These are phyloP conservation scores for Yamadazyma insecticola DNA, from an alignment of 805 yeast genomes.

Conservation along the genomic window DNA sequence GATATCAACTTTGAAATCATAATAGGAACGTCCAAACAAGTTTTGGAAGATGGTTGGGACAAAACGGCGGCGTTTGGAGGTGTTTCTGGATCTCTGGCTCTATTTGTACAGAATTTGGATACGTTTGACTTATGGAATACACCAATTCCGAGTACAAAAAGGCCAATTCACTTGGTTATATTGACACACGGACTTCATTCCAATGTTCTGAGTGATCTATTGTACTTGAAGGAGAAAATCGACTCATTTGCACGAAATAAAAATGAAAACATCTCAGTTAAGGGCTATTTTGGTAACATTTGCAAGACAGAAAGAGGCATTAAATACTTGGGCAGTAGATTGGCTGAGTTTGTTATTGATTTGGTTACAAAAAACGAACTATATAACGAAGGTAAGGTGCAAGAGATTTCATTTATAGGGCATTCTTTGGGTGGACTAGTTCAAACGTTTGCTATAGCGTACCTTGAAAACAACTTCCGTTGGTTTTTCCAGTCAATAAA, in stretches of 20 bases:
- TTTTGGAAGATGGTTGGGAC: constrained; percentile 24
- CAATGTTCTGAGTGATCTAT: constrained; percentile 85
- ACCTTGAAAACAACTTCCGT: constrained; percentile 65
- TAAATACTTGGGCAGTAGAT: constrained; percentile 73
- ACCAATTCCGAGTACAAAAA: constrained; percentile 44
- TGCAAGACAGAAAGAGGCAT: constrained; percentile 90
- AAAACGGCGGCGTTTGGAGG: constrained; percentile 3
- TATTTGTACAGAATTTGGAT: constrained; percentile 47
- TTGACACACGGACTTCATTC: constrained; percentile 92
- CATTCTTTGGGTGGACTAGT: constrained; percentile 93
- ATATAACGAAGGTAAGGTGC: constrained; percentile 35
- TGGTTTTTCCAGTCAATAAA: constrained; percentile 59
- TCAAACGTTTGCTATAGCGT: constrained; percentile 87
- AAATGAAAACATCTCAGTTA: constrained; percentile 65
- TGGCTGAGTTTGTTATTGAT: constrained; percentile 69
- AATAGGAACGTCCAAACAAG: constrained; percentile 44
- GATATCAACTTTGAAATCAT: constrained; percentile 63
- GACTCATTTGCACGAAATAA: constrained; percentile 42
- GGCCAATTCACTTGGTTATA: constrained; percentile 77
- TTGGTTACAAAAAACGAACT: constrained; percentile 42
- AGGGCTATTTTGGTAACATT: constrained; percentile 80
- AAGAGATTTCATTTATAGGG: constrained; percentile 77
- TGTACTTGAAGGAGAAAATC: constrained; percentile 76
- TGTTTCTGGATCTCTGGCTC: constrained; percentile 18
- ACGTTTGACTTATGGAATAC: constrained; percentile 73